Percentiles rank a stretch among this genome's conserved stretches.
These are phyloP conservation scores for Globisporangium middletonii DNA, from an alignment of 352 stramenopile genomes.

Conservation along the genomic window DNA sequence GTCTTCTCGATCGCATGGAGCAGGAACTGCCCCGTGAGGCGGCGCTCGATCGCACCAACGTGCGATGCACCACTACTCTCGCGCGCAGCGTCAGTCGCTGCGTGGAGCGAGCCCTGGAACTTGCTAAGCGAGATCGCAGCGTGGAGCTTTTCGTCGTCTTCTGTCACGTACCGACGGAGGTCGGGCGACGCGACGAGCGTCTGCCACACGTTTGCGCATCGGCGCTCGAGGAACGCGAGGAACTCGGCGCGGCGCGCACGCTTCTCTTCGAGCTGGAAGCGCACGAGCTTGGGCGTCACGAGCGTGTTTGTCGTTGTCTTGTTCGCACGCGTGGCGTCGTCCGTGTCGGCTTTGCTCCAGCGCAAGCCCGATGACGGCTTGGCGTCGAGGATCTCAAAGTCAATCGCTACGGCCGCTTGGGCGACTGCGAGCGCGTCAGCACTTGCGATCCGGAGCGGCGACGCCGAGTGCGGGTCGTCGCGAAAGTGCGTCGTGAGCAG, in stretches of 20 bases:
- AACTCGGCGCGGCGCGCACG: constrained; percentile 48
- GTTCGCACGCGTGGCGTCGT: constrained; percentile 6
- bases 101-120: constrained; percentile 60
- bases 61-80: background rate
- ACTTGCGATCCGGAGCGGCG: constrained; percentile 33
- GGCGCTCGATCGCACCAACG: constrained; percentile 20
- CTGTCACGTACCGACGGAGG: constrained; percentile 41
- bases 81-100: background rate
- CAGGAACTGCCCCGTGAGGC: constrained; percentile 52
- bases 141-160: constrained; percentile 75
- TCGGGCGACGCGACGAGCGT: constrained; percentile 49
- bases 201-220: constrained; percentile 53
- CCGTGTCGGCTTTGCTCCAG: constrained; percentile 47
- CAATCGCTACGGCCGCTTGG: constrained; percentile 51
- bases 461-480: constrained; percentile 34
- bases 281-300: constrained; percentile 78
- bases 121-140: constrained; percentile 70
- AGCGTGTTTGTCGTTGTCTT: constrained; percentile 11
- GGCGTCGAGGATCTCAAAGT: constrained; percentile 73
- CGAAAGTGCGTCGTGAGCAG: constrained; percentile 58
- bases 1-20: constrained; percentile 71
- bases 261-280: constrained; percentile 84
- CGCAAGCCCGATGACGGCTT: constrained; percentile 75
- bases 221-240: constrained; percentile 57
- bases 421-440: constrained; percentile 43